Evolutionary conservation across 2,329 filamentous ascomycete species (phyloP), one percentile per base, ranked within the genome.

Genomic region (Neopestalotiopsis sp.): DNA sequence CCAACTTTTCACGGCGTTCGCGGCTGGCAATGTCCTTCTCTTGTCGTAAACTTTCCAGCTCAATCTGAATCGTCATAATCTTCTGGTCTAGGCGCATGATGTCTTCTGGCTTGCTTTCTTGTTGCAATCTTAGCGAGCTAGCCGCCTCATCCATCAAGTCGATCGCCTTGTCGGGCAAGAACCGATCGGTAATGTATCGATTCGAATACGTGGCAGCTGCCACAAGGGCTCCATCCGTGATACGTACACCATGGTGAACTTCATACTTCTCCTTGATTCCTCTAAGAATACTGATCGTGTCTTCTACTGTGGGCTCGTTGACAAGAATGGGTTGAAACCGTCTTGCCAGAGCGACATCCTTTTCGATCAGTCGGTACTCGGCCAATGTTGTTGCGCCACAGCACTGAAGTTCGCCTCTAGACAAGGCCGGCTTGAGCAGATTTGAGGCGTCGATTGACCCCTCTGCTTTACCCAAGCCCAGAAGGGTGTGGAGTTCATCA

Each of bases 261-360:
- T 98, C 96, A 76, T 99, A 99, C 73, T 94, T 94, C 77, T 98
- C 95, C 78, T 98, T 98, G 84, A 99, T 98, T 63, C 95, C 96
- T 76, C 96, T 90, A 0, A 99, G 84, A 68, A 99, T 98, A 65
- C 94, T 97, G 71, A 99, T 95, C 0, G 96, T 98, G 73, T 98
- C 95, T 73, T 94, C 90, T 0, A 98, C 95, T 0, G 90, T 91
- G 0, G 96, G 96, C 75, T 99, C 96, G 70, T 91, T 93, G n/a
- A 99, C 94, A 45, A 94, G 81, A 68, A 99, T 97, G 0, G 96
- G 95, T 76, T 99, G 96, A 79, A 99, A 98, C 69, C 96, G 89
- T 73, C 96, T 87, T 9, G 96, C 96, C 24, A 99, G 84, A 0
- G 96, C 96, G 34, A 95, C 95, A 76, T 98, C 96, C 80, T 98